phyloP scores from a whole-genome alignment of 2,329 filamentous ascomycete species.

The Exserohilum rostratum region DNA sequence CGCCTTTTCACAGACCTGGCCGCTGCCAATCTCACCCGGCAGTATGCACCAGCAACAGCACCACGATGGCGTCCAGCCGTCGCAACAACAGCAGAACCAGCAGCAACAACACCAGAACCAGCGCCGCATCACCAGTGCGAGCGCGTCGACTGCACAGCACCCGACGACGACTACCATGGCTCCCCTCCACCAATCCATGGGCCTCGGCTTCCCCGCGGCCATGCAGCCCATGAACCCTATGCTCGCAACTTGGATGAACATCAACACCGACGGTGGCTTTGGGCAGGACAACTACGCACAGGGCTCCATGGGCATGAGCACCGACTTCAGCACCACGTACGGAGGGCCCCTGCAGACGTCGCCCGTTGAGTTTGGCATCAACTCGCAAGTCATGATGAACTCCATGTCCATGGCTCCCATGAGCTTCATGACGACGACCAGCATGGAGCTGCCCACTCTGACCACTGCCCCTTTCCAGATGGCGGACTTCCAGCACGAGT shows the following conservation, averaged over 20 bases:
- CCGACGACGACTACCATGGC: constrained; percentile 39
- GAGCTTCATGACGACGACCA: constrained; percentile 48
- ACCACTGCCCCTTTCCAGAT: constrained; percentile 48
- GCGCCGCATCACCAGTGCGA: constrained; percentile 37
- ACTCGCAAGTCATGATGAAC: constrained; percentile 38
- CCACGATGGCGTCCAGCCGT: constrained; percentile 16
- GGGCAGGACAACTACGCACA: constrained; percentile 34
- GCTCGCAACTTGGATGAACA: constrained; percentile 53
- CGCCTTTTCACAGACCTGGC: constrained; percentile 46
- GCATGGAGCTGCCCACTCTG: constrained; percentile 54
- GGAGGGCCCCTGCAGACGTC: constrained; percentile 52
- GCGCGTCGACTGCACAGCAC: constrained; percentile 31
- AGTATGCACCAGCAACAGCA: constrained; percentile 39
- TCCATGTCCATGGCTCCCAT: constrained; percentile 15
- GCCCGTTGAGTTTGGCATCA: constrained; percentile 55
- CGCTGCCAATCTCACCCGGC: constrained; percentile 45
- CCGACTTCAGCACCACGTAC: constrained; percentile 49
- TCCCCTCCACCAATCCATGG: constrained; percentile 43
- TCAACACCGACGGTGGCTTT: constrained; percentile 43
- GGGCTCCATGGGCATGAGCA: constrained; percentile 39
- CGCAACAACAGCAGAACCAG: constrained; percentile 19
- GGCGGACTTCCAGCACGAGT: constrained; percentile 75
- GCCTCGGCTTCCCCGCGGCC: constrained; percentile 41
- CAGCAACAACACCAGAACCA: constrained; percentile 30
- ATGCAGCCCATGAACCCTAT: constrained; percentile 45